phyloP scores from a whole-genome alignment of 306 rosid species.

The Pueraria montana region DNA sequence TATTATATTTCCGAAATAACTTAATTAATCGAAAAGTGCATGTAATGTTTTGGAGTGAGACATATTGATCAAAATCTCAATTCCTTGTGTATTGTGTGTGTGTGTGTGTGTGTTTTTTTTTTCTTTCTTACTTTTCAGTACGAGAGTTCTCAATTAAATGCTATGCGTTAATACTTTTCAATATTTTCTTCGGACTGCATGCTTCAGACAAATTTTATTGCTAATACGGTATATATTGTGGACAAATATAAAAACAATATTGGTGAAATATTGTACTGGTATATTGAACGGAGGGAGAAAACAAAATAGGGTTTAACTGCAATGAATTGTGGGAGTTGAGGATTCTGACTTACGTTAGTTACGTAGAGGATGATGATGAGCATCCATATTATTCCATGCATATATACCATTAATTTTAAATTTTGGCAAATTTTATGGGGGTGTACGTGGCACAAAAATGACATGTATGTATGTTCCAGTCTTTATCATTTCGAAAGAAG shows the following conservation, averaged over 20 bases:
- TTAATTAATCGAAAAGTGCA: neutral
- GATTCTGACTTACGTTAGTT: conserved; percentile 33
- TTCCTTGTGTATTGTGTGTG: neutral
- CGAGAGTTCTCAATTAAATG: neutral
- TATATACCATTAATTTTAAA: conserved; percentile 29
- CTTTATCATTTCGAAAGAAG: conserved; percentile 47
- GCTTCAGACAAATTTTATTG: neutral
- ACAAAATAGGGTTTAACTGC: neutral
- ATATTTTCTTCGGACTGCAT: conserved; percentile 14
- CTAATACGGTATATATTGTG: neutral
- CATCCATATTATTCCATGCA: conserved; percentile 42
- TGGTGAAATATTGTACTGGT: neutral
- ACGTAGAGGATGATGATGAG: conserved; percentile 14
- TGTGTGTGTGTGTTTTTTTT: no score
- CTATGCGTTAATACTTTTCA: neutral
- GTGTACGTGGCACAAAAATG: conserved; percentile 33
- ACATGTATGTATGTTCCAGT: conserved; percentile 33
- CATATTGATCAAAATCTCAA: neutral
- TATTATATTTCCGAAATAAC: neutral
- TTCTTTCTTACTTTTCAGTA: neutral
- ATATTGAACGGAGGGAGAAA: neutral
- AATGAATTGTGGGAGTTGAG: neutral
- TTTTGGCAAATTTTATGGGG: conserved; percentile 13
- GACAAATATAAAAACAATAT: neutral
- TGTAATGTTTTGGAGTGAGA: neutral